Percentiles rank a stretch among this genome's conserved stretches.
phyloP scores from a whole-genome alignment of 768 basidiomycete genomes.

The Tulasnella sp. region DNA sequence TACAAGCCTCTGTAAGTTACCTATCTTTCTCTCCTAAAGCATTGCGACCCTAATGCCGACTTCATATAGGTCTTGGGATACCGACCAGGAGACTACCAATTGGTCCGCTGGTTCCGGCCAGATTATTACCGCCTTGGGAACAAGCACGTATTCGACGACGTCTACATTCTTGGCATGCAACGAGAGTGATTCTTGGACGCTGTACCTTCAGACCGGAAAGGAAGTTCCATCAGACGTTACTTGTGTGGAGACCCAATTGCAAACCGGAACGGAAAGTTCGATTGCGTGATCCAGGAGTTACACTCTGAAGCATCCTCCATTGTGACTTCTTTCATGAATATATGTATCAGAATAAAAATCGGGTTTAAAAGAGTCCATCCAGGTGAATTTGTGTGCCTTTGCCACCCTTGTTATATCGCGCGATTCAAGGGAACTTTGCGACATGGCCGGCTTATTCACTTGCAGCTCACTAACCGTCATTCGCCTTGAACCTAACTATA shows the following conservation, averaged over 20 bases:
- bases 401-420: no score
- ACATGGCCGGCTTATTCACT: no score
- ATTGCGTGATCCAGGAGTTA: neutral
- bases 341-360: no score
- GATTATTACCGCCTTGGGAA: neutral
- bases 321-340: no score
- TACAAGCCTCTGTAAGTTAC: slow-evolving; percentile 3
- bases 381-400: no score
- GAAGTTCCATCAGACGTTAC: neutral
- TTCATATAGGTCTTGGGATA: neutral
- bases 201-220: slow-evolving; percentile 12
- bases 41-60: neutral
- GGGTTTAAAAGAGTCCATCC: no score
- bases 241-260: neutral
- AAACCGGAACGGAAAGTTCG: neutral
- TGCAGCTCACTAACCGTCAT: no score
- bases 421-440: no score
- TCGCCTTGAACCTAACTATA: no score
- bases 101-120: neutral
- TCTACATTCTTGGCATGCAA: slow-evolving; percentile 4
- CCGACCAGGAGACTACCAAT: neutral
- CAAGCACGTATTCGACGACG: neutral
- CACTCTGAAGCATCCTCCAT: neutral
- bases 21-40: neutral
- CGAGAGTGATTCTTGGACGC: neutral